Base-by-base conservation (phyloP, 495 filamentous ascomycete genomes). In the Penicillium subrubescens region DNA sequence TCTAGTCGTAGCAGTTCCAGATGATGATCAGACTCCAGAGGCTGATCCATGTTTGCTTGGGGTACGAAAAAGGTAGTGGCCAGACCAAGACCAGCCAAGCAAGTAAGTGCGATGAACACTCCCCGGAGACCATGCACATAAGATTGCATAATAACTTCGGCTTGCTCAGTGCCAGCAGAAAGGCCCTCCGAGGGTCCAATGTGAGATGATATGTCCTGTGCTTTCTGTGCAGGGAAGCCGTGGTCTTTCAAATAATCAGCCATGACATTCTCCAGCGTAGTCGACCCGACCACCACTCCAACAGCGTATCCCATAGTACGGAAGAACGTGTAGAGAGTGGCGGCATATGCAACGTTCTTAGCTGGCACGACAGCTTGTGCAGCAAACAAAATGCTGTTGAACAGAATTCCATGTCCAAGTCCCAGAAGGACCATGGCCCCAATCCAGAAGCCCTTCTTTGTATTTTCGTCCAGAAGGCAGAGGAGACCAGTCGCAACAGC, bases 301-400 rank as follows among this genome's bases (percentile, higher is more conserved):
- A 56, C 53, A 25, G 53, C 53, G n/a, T 56, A 56, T 7, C 53
- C 53, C 31, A 56, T 56, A 0, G 53, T 56, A 8, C 53, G 53
- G 53, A 56, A 56, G 12, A 56, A 56, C 2, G 53, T 56, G 33
- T 56, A 56, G 2, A 56, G 53, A 23, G 53, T 56, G 53, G 53
- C 53, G 4, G 53, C 53, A 23, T 56, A 56, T 25, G 53, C 53
- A 10, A 56, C 53, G 25, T 56, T 56, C 33, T 56, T 56, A n/a
- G 53, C 53, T 7, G 53, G 53, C 3, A 56, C 53, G 2, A 56
- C 33, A 7, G 53, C 53, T 39, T 56, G 53, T n/a, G 53, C 53
- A 11, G 53, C 53, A 27, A 56, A 56, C 6, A 56, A 31, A n/a
- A 56, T 56, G 25, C 53, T 56, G 34, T 56, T 56, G 53, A 56